Percentiles rank a stretch among this genome's conserved stretches.
Conservation (phyloP, 2,329 filamentous ascomycete genomes). For the Mariannaea sp. region DNA sequence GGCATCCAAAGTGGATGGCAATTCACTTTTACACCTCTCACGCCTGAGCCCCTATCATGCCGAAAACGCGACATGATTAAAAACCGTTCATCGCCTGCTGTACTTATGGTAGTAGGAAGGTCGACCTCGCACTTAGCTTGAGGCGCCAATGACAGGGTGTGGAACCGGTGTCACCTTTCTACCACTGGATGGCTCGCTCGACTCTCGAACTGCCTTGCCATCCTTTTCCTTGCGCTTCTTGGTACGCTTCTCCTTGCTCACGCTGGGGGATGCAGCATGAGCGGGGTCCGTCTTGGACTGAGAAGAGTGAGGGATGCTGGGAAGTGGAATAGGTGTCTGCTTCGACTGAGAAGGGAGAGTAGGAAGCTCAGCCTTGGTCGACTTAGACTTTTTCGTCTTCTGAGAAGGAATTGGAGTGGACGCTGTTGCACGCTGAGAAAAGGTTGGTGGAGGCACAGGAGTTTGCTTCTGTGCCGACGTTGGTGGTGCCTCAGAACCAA, state of each 20-base stretch:
- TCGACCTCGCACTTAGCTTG: slow-evolving; percentile 30
- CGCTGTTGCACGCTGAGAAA: slow-evolving; percentile 39
- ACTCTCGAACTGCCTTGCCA: slow-evolving; percentile 22
- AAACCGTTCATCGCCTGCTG: background rate
- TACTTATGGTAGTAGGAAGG: slow-evolving; percentile 8
- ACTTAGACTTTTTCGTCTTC: slow-evolving; percentile 37
- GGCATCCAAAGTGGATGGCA: slow-evolving; percentile 3
- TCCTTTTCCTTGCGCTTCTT: slow-evolving; percentile 41
- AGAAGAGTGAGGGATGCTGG: slow-evolving; percentile 42
- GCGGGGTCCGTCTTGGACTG: slow-evolving; percentile 35
- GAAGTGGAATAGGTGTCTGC: slow-evolving; percentile 42
- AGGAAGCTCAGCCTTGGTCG: slow-evolving; percentile 24
- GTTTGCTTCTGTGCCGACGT: slow-evolving; percentile 40
- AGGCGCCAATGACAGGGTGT: slow-evolving; percentile 27
- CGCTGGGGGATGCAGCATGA: slow-evolving; percentile 31
- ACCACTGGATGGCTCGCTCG: slow-evolving; percentile 23
- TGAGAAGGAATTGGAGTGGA: slow-evolving; percentile 23
- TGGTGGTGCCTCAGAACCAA: slow-evolving; percentile 40
- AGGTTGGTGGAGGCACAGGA: slow-evolving; percentile 40
- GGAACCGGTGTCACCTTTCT: slow-evolving; percentile 38
- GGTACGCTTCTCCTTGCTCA: slow-evolving; percentile 38
- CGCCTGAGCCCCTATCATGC: background rate
- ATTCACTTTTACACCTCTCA: slow-evolving; percentile 4
- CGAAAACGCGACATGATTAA: background rate
- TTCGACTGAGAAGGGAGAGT: slow-evolving; percentile 24